phyloP scores from a whole-genome alignment of 208 protist species.

The Naegleria fowleri region DNA sequence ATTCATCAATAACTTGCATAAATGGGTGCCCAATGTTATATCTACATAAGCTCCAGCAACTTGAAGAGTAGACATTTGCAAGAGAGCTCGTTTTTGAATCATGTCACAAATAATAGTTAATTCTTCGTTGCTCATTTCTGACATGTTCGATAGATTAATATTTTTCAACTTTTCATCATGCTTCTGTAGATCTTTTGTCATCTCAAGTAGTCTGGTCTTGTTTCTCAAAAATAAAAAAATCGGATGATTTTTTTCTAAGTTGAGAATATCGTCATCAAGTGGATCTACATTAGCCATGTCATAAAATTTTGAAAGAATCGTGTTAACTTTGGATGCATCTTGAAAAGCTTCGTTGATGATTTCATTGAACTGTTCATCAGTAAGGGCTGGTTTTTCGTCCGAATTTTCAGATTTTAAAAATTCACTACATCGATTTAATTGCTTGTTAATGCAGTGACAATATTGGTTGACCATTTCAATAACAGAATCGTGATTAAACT shows the following conservation, averaged over 20 bases:
- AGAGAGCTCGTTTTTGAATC: not conserved
- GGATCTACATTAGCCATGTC: not conserved
- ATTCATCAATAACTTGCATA: not conserved
- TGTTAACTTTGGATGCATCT: not conserved
- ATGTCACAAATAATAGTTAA: not conserved
- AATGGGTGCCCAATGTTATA: not conserved
- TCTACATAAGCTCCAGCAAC: not conserved
- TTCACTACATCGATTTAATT: not conserved
- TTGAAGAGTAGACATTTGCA: not conserved
- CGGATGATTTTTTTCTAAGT: not conserved
- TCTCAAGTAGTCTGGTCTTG: not conserved
- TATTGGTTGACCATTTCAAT: not conserved
- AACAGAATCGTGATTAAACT: not conserved
- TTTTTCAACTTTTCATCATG: not conserved
- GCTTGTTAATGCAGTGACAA: not conserved
- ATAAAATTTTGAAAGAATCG: not conserved
- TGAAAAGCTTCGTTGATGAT: not conserved
- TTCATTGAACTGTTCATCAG: not conserved
- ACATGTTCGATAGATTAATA: not conserved
- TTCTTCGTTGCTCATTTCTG: not conserved
- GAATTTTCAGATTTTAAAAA: not conserved
- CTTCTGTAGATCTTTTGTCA: not conserved
- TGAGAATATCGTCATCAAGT: not conserved
- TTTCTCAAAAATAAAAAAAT: not conserved
- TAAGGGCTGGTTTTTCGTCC: not conserved